Evolutionary conservation across 2,329 filamentous ascomycete genomes (phyloP).

Genomic region (Stemphylium lycopersici): DNA sequence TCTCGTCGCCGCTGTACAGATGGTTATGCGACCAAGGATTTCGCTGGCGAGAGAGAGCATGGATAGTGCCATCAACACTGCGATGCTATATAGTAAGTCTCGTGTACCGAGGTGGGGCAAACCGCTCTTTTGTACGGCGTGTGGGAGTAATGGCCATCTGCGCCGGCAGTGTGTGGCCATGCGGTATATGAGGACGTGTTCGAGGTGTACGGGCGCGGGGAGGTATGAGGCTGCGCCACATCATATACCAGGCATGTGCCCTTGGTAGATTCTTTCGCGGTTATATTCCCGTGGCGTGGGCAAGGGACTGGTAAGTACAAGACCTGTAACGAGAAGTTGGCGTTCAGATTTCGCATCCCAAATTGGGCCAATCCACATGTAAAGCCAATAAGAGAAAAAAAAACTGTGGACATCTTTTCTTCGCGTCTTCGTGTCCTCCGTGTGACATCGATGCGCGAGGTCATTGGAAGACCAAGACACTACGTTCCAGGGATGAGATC

Average conservation of each 20-base stretch:
- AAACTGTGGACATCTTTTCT: not conserved
- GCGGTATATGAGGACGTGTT: not conserved
- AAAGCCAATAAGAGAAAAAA: too few species aligned
- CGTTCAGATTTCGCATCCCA: too few species aligned
- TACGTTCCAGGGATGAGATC: slow-evolving; percentile 8
- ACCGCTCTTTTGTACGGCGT: not conserved
- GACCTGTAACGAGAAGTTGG: too few species aligned
- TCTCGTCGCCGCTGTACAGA: not conserved
- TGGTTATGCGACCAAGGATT: slow-evolving; percentile 5
- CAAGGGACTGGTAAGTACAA: too few species aligned
- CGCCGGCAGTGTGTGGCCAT: not conserved
- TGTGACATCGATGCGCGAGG: not conserved
- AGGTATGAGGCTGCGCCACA: not conserved
- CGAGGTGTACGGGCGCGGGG: not conserved
- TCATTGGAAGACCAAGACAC: not conserved
- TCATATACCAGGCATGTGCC: not conserved
- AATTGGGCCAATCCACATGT: too few species aligned
- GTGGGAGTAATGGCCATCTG: not conserved
- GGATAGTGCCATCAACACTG: not conserved
- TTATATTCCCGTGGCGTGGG: not conserved
- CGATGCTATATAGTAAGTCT: slow-evolving; percentile 1
- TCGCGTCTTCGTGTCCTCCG: too few species aligned
- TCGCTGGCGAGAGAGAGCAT: not conserved
- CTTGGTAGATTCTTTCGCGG: not conserved
- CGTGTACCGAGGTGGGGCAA: not conserved